Evolutionary conservation across 1,139 yeast species (phyloP).

Genomic region (Taphrina confusa): DNA sequence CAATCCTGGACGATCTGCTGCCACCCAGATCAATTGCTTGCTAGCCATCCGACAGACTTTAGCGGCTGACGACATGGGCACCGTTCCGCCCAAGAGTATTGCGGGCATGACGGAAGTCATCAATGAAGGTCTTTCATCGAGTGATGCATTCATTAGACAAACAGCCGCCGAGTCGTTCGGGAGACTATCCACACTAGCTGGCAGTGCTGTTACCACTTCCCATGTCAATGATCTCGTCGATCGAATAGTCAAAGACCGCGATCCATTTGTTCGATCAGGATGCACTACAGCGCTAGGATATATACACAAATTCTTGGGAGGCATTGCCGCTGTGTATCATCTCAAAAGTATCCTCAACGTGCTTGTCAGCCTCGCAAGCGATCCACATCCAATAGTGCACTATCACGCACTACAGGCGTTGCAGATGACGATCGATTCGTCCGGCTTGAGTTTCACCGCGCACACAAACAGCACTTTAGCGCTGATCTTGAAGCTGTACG

Average conservation of each 20-base stretch:
- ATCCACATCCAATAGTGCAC: slow-evolving; percentile 84
- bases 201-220: slow-evolving; percentile 50
- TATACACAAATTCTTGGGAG: slow-evolving; percentile 56
- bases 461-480: slow-evolving; percentile 53
- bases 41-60: slow-evolving; percentile 54
- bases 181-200: slow-evolving; percentile 53
- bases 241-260: slow-evolving; percentile 59
- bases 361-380: slow-evolving; percentile 61
- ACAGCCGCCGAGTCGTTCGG: slow-evolving; percentile 73
- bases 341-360: slow-evolving; percentile 58
- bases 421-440: slow-evolving; percentile 56
- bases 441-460: slow-evolving; percentile 55
- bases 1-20: slow-evolving; percentile 46
- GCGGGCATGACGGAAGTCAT: slow-evolving; percentile 60
- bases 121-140: slow-evolving; percentile 43
- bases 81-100: slow-evolving; percentile 12
- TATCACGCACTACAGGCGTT: slow-evolving; percentile 68
- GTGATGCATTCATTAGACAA: slow-evolving; percentile 46
- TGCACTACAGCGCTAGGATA: slow-evolving; percentile 62
- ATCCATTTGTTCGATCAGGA: slow-evolving; percentile 69
- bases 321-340: slow-evolving; percentile 48
- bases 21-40: slow-evolving; percentile 62
- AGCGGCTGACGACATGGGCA: slow-evolving; percentile 8
- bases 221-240: slow-evolving; percentile 60
- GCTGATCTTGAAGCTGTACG: slow-evolving; percentile 53